Percentiles rank a stretch among this genome's conserved stretches.
Conservation (phyloP, 805 yeast species). For the Candida ortonii region DNA sequence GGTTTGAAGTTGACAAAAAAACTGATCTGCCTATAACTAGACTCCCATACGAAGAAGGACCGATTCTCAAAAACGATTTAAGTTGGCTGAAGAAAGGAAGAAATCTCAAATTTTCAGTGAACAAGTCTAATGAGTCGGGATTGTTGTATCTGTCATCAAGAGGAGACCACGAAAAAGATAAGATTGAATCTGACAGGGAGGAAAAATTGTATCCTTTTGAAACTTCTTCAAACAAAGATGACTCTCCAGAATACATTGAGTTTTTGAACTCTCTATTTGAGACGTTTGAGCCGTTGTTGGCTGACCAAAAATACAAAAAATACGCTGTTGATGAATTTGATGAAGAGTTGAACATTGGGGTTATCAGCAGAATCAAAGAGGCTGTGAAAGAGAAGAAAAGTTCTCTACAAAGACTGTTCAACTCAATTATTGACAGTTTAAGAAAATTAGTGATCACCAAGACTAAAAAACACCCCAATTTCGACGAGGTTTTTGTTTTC, state of each 20-base stretch:
- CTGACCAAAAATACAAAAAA: conserved; percentile 40
- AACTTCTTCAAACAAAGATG: conserved; percentile 35
- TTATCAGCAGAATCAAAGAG: conserved; percentile 34
- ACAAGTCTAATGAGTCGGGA: conserved; percentile 42
- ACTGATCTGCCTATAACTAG: conserved; percentile 30
- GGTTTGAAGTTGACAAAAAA: conserved; percentile 22
- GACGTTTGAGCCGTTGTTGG: conserved; percentile 48
- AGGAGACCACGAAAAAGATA: conserved; percentile 11
- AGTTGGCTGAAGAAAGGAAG: conserved; percentile 36
- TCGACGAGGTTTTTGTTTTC: conserved; percentile 21
- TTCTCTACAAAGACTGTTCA: conserved; percentile 30
- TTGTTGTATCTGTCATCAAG: conserved; percentile 36
- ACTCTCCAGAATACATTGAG: conserved; percentile 39
- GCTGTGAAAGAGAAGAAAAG: conserved; percentile 36
- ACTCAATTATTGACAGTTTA: conserved; percentile 29
- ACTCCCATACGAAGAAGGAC: conserved; percentile 35
- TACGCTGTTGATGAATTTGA: conserved; percentile 24
- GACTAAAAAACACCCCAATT: conserved; percentile 19
- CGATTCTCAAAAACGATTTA: conserved; percentile 27
- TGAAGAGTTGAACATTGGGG: conserved; percentile 31
- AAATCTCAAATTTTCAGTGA: conserved; percentile 43
- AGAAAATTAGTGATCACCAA: conserved; percentile 30
- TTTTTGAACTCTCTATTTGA: conserved; percentile 53
- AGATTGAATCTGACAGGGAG: conserved; percentile 31
- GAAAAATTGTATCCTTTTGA: conserved; percentile 42